A percentile compares a stretch with the other conserved stretches of the same genome.
Conservation (phyloP, 108 stramenopile genomes). For the Nannochloropsis oceanica region DNA sequence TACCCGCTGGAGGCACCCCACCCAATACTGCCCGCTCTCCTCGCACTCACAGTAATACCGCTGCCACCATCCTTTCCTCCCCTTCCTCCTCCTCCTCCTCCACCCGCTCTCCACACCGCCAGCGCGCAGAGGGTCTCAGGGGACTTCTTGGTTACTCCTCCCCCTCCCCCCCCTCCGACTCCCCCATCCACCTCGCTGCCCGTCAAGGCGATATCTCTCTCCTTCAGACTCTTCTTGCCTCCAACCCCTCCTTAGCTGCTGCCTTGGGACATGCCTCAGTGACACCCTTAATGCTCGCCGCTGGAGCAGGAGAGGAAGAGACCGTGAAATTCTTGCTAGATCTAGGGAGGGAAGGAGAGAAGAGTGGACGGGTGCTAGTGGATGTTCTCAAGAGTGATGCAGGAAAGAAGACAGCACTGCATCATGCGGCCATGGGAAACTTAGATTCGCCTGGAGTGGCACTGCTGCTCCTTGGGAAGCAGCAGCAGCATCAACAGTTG, state of each 20-base stretch:
- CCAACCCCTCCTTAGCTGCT: neutral
- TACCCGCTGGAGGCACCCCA: neutral
- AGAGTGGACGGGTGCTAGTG: neutral
- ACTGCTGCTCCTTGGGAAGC: neutral
- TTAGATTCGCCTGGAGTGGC: neutral
- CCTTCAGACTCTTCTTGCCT: neutral
- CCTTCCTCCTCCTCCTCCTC: too few relatives aligned
- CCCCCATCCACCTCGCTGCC: neutral
- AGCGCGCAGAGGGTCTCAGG: neutral
- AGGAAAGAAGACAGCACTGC: neutral
- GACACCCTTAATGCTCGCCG: neutral
- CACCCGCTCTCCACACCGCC: too few relatives aligned
- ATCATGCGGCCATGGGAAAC: neutral
- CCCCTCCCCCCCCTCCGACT: neutral
- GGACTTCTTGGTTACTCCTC: neutral
- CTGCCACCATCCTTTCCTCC: too few relatives aligned
- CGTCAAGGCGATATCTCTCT: neutral
- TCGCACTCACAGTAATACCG: too few relatives aligned
- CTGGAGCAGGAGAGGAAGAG: neutral
- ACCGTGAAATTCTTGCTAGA: neutral
- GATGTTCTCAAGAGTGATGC: neutral
- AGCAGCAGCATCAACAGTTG: neutral
- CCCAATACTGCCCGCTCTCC: neutral
- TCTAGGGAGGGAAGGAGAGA: too few relatives aligned
- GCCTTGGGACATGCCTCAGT: neutral